Evolutionary conservation across 306 rosid genomes (phyloP).

Genomic region (Cyamopsis tetragonoloba): DNA sequence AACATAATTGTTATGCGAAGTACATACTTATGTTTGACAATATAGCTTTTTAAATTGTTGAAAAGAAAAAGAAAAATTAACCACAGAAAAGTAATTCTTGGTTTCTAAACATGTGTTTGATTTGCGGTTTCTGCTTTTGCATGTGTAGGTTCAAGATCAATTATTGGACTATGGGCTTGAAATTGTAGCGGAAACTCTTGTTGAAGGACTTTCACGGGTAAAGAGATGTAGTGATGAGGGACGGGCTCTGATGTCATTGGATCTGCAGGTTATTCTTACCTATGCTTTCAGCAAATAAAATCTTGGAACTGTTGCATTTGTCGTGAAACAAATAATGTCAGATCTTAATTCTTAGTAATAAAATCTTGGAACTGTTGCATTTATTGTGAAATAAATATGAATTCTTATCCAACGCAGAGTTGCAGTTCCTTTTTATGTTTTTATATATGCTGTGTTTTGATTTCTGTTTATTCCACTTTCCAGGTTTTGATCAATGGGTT

Average conservation of each 20-base stretch:
- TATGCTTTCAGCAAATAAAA: neutral
- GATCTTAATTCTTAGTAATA: conserved; percentile 8
- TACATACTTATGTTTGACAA: neutral
- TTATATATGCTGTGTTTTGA: neutral
- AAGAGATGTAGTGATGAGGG: conserved; percentile 97
- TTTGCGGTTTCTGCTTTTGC: conserved; percentile 23
- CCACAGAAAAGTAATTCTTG: neutral
- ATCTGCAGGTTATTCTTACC: conserved; percentile 68
- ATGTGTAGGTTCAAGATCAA: conserved; percentile 62
- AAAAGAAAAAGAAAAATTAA: conserved; percentile 19
- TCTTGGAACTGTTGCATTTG: neutral
- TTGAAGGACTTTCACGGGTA: conserved; percentile 93
- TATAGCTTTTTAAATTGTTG: conserved; percentile 1
- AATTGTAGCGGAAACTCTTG: conserved; percentile 77
- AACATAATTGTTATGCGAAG: conserved; percentile 17
- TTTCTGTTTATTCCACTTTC: conserved; percentile 27
- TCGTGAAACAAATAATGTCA: conserved; percentile 2
- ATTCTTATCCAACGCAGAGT: conserved; percentile 16
- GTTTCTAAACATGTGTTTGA: conserved; percentile 12
- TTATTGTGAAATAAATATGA: neutral
- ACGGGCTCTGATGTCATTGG: conserved; percentile 93
- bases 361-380: neutral
- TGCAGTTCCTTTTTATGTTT: conserved; percentile 21
- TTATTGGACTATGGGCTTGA: conserved; percentile 79
- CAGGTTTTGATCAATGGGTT: conserved; percentile 98